Conservation (phyloP, 192 early-diverging fungal genomes). For the Coemansia aciculifera region DNA sequence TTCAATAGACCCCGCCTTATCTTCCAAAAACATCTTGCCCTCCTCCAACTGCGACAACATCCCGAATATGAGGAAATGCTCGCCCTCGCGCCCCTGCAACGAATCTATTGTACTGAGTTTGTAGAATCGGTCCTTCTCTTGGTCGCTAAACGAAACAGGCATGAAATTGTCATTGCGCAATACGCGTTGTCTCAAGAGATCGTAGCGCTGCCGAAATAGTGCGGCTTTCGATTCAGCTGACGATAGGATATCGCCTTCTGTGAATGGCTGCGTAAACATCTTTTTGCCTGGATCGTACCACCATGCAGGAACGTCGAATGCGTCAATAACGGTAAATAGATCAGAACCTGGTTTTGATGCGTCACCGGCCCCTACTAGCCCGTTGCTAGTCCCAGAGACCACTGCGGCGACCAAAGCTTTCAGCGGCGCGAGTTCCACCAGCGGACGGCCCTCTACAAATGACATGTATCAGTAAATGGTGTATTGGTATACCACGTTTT, state of each 20-base stretch:
- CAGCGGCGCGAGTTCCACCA: constrained; percentile 49
- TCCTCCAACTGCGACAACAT: constrained; percentile 84
- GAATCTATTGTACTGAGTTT: constrained; percentile 70
- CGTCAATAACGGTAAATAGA: constrained; percentile 60
- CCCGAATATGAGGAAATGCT: constrained; percentile 76
- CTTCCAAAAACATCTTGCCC: constrained; percentile 83
- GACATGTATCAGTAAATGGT: background rate
- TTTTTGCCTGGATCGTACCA: constrained; percentile 66
- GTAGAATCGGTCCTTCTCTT: constrained; percentile 41
- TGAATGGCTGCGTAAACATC: constrained; percentile 57
- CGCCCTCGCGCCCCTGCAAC: constrained; percentile 69
- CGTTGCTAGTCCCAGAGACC: constrained; percentile 25
- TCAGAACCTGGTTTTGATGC: constrained; percentile 17
- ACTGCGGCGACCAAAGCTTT: constrained; percentile 37
- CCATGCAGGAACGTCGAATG: constrained; percentile 73
- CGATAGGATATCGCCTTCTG: constrained; percentile 57
- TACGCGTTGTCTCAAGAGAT: constrained; percentile 76
- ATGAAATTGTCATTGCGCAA: constrained; percentile 80
- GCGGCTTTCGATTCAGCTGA: constrained; percentile 63
- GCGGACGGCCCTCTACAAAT: constrained; percentile 26
- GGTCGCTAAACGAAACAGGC: constrained; percentile 61
- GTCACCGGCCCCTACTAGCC: background rate
- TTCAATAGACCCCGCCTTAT: constrained; percentile 75
- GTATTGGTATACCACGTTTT: background rate
- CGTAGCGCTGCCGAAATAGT: constrained; percentile 75